Base-by-base conservation (phyloP, 495 filamentous ascomycete genomes). In the Ramalina intermedia region DNA sequence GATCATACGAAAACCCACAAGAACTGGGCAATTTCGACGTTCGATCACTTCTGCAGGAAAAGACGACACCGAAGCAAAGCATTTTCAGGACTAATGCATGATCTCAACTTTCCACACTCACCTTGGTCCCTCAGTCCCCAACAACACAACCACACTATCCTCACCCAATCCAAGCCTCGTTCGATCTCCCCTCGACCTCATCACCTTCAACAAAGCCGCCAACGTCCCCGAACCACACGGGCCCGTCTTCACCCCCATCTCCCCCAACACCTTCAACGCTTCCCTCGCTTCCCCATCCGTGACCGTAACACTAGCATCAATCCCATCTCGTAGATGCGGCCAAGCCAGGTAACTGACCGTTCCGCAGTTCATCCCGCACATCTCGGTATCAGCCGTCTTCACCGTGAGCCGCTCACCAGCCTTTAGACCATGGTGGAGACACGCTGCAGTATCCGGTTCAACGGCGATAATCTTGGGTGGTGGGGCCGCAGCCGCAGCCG, bases 361-460 rank as follows among this genome's bases (percentile, higher is more conserved):
- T 3, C 80, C 80, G 52, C 80, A 84, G 53, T 79, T 73, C 71
- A 84, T 73, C 2, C 81, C 80, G 44, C 66, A 65, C 81, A 85
- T 84, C 55, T 82, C 81, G 5, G 73, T 83, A 8, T 66, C 55
- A 0, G 60, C 64, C 0, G 78, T 82, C 3, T 52, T 14, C 3
- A 80, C 67, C 0, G 66, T 44, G 5, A 64, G 62, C 14, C 67
- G 61, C 33, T 66, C 51, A 3, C 72, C 74, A 6, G 51, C 59
- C 27, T 62, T 58, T 14, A 84, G 58, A 42, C 72, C 78, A 1
- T 61, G 51, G 18, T 68, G 66, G 26, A 85, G 57, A 63, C 76
- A 78, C 4, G 80, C 70, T 12, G 80, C 80, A 6, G 77, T 73
- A 12, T 76, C 74, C 1, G 80, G 74, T 56, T 86, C 82, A 6